A percentile compares a stretch with the other conserved stretches of the same genome.
Evolutionary conservation across 768 basidiomycete species (phyloP).

Genomic region (Amanita rimosa): DNA sequence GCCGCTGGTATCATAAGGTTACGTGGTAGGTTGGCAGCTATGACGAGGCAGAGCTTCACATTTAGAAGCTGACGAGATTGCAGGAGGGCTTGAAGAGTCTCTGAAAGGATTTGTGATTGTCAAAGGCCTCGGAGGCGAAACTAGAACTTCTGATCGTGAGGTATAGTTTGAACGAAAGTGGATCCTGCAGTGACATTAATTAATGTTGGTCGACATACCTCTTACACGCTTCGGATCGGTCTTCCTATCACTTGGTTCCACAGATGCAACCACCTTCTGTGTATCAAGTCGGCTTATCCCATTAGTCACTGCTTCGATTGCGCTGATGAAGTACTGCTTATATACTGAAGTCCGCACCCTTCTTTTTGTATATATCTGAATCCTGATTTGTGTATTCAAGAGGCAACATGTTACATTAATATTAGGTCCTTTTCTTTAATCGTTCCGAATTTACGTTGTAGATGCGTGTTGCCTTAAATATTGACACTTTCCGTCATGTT

Average conservation of each 20-base stretch:
- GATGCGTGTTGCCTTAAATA: neutral
- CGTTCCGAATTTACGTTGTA: neutral
- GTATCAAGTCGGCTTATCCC: neutral
- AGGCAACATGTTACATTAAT: neutral
- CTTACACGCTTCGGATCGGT: constrained; percentile 48
- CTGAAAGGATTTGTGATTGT: too few species aligned
- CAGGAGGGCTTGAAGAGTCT: too few species aligned
- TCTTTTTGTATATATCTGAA: neutral
- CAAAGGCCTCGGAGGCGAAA: too few species aligned
- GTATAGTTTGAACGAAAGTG: too few species aligned
- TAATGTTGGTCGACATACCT: too few species aligned
- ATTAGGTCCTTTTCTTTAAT: neutral
- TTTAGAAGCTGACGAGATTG: too few species aligned
- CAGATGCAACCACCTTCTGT: constrained; percentile 53
- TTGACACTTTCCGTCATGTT: neutral
- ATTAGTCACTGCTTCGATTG: neutral
- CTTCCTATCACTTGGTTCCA: constrained; percentile 32
- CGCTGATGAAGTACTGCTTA: neutral
- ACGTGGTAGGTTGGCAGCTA: too few species aligned
- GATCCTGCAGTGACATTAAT: too few species aligned
- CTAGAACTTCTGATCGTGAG: too few species aligned
- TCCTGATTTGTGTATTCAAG: neutral
- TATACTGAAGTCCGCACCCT: neutral
- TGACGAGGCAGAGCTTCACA: too few species aligned
- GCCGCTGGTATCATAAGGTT: too few species aligned